A percentile compares a stretch with the other conserved stretches of the same genome.
These are phyloP conservation scores for Solanum aculeatissimum DNA, from an alignment of 305 asterid genomes.

Conservation along the genomic window DNA sequence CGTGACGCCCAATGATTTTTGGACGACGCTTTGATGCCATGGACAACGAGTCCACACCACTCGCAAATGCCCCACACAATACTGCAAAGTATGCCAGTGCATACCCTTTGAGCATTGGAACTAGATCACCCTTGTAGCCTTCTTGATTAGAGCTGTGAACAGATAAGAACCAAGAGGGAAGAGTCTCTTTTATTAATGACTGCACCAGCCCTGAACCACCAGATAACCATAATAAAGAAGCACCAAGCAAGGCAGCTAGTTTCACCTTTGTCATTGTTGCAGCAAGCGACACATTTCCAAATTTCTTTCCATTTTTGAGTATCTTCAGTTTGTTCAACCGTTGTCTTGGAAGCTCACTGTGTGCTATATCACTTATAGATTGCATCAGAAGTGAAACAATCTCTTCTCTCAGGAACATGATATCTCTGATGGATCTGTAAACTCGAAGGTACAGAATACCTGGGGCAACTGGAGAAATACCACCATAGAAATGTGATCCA, in stretches of 20 bases:
- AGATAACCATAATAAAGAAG: constrained; percentile 62
- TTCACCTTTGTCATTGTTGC: constrained; percentile 62
- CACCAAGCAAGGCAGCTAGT: constrained; percentile 80
- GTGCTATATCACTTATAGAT: constrained; percentile 57
- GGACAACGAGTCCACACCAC: constrained; percentile 65
- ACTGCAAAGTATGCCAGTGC: constrained; percentile 73
- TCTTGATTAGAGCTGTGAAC: constrained; percentile 34
- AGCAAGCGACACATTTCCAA: constrained; percentile 57
- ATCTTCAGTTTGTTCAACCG: constrained; percentile 18
- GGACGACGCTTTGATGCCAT: constrained; percentile 64
- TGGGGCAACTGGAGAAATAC: constrained; percentile 94
- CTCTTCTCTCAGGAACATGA: constrained; percentile 83
- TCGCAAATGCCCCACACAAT: constrained; percentile 61
- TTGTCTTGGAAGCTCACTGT: constrained; percentile 17
- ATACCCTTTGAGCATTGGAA: constrained; percentile 63
- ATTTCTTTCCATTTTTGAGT: constrained; percentile 30
- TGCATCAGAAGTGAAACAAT: constrained; percentile 62
- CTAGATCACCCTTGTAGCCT: constrained; percentile 23
- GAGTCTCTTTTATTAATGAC: constrained; percentile 70
- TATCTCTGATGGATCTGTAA: constrained; percentile 67
- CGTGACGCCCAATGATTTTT: constrained; percentile 48
- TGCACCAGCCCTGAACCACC: constrained; percentile 84
- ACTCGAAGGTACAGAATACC: constrained; percentile 85
- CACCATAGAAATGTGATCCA: constrained; percentile 80
- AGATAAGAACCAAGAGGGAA: constrained; percentile 94